Evolutionary conservation across 2,329 filamentous ascomycete genomes (phyloP).

Genomic region (Erysiphe pulchra): DNA sequence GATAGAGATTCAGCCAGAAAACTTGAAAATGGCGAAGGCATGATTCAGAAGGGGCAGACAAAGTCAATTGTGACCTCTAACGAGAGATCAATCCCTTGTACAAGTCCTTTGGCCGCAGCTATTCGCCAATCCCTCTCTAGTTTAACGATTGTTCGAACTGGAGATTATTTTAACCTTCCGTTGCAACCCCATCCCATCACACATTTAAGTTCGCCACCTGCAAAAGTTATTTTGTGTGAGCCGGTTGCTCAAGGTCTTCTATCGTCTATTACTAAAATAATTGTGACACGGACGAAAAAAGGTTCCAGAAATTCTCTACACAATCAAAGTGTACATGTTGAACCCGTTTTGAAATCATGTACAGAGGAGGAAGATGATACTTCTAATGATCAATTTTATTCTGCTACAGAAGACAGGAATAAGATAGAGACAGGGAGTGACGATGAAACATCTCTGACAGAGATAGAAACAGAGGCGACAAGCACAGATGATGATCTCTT

Average conservation of each 20-base stretch:
- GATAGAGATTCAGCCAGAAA: conserved; percentile 58
- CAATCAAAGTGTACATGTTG: conserved; percentile 19
- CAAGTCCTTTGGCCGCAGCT: conserved; percentile 23
- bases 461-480: conserved; percentile 31
- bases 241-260: conserved; percentile 75
- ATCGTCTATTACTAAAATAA: conserved; percentile 53
- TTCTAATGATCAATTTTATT: conserved; percentile 77
- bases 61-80: conserved; percentile 17
- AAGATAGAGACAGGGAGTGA: conserved; percentile 26
- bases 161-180: conserved; percentile 54
- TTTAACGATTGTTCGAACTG: conserved; percentile 55
- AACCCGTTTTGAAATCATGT: conserved; percentile 31
- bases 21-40: conserved; percentile 54
- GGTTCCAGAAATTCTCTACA: conserved; percentile 26
- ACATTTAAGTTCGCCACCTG: conserved; percentile 59
- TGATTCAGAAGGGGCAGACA: conserved; percentile 44
- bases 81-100: conserved; percentile 9
- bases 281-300: conserved; percentile 41
- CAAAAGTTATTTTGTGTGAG: conserved; percentile 77
- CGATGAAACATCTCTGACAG: conserved; percentile 7
- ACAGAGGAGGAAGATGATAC: conserved; percentile 49
- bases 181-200: conserved; percentile 68
- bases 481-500: conserved; percentile 45
- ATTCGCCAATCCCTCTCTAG: conserved; percentile 50
- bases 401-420: conserved; percentile 57